These are phyloP conservation scores for Fusarium tricinctum DNA, from an alignment of 2,329 filamentous ascomycete species.

Conservation along the genomic window DNA sequence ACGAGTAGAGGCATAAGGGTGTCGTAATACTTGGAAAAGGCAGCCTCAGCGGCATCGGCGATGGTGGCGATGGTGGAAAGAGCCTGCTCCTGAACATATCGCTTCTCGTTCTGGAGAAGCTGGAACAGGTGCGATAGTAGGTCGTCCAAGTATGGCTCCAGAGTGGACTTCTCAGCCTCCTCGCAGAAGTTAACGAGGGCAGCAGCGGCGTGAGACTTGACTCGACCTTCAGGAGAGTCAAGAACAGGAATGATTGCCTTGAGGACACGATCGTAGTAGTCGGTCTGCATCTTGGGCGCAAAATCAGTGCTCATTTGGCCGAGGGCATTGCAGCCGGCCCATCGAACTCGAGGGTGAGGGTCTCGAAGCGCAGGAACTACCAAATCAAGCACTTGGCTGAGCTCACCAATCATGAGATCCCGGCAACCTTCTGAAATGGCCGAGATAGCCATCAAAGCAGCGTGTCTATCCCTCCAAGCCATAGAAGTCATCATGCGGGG, in stretches of 20 bases:
- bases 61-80: conserved; percentile 98
- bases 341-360: conserved; percentile 92
- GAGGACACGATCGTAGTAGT: conserved; percentile 89
- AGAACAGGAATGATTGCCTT: conserved; percentile 94
- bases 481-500: conserved; percentile 97
- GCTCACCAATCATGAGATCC: conserved; percentile 93
- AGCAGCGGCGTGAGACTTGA: conserved; percentile 97
- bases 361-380: conserved; percentile 94
- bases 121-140: conserved; percentile 88
- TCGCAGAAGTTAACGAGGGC: conserved; percentile 99
- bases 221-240: conserved; percentile 88
- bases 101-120: conserved; percentile 90
- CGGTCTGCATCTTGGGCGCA: conserved; percentile 96
- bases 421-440: conserved; percentile 98
- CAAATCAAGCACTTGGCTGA: conserved; percentile 92
- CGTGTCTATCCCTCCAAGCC: conserved; percentile 94
- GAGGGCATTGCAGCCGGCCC: conserved; percentile 98
- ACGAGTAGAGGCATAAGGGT: conserved; percentile 96
- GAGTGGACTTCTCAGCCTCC: conserved; percentile 90
- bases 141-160: conserved; percentile 94
- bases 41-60: conserved; percentile 96
- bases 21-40: conserved; percentile 95
- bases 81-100: conserved; percentile 97
- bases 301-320: conserved; percentile 99
- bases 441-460: conserved; percentile 97